These are phyloP conservation scores for Cephaloascus fragrans DNA, from an alignment of 805 yeast genomes.

Conservation along the genomic window DNA sequence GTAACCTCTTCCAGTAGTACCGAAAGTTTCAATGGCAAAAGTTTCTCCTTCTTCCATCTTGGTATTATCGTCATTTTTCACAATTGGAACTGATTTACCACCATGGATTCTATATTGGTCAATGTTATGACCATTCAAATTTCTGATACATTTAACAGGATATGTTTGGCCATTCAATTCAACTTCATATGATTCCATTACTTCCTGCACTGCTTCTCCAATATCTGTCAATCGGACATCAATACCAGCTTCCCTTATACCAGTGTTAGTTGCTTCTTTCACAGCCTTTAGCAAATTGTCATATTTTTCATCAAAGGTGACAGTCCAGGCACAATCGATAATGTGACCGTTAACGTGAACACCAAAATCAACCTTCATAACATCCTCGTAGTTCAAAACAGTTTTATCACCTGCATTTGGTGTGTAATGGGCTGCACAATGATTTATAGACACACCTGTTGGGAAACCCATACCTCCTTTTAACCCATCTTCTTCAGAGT, in stretches of 20 bases:
- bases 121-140: slow-evolving; percentile 92
- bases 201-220: slow-evolving; percentile 94
- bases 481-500: slow-evolving; percentile 56
- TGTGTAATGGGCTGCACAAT: slow-evolving; percentile 96
- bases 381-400: slow-evolving; percentile 76
- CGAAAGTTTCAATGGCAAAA: slow-evolving; percentile 97
- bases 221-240: slow-evolving; percentile 92
- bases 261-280: slow-evolving; percentile 87
- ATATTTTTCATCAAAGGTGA: slow-evolving; percentile 77
- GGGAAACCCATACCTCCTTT: slow-evolving; percentile 95
- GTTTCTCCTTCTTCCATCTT: slow-evolving; percentile 99
- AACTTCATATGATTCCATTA: slow-evolving; percentile 93
- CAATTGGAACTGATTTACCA: slow-evolving; percentile 95
- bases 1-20: slow-evolving; percentile 91
- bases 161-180: slow-evolving; percentile 79
- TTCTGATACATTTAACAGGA: slow-evolving; percentile 84
- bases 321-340: slow-evolving; percentile 91
- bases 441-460: slow-evolving; percentile 89
- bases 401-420: slow-evolving; percentile 93
- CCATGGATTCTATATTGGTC: slow-evolving; percentile 80
- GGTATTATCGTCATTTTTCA: slow-evolving; percentile 84
- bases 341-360: slow-evolving; percentile 93
- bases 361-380: slow-evolving; percentile 94
- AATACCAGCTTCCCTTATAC: slow-evolving; percentile 86
- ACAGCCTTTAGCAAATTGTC: slow-evolving; percentile 79